Evolutionary conservation across 75 land plant genomes (phyloP).

Genomic region (Chamaecyparis obtusa): DNA sequence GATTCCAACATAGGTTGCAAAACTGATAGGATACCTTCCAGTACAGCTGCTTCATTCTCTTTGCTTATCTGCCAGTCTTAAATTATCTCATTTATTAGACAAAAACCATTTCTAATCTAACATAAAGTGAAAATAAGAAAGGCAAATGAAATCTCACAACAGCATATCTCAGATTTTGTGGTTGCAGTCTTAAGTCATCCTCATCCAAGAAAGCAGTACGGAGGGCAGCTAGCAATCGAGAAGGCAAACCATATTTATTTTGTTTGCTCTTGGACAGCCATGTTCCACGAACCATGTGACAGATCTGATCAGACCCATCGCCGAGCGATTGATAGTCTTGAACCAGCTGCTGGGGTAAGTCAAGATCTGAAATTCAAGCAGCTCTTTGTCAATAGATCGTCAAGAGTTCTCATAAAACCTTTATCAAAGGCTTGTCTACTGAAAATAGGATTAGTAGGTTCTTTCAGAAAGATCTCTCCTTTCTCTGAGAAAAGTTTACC

Average conservation of each 20-base stretch:
- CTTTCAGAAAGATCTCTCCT: neutral
- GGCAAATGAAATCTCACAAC: constrained; percentile 20
- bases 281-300: constrained; percentile 75
- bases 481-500: neutral
- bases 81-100: neutral
- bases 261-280: constrained; percentile 52
- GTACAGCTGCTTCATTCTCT: constrained; percentile 11
- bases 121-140: neutral
- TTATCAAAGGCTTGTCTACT: neutral
- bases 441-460: neutral
- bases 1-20: constrained; percentile 12
- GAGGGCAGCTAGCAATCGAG: constrained; percentile 48
- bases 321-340: neutral
- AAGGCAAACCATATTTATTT: constrained; percentile 52
- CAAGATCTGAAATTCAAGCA: constrained; percentile 49
- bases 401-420: neutral
- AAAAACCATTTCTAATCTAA: neutral
- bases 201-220: constrained; percentile 35
- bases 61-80: constrained; percentile 12
- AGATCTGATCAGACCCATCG: constrained; percentile 3
- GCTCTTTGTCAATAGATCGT: neutral
- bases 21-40: constrained; percentile 12
- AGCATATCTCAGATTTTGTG: constrained; percentile 12
- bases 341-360: constrained; percentile 22
- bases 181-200: constrained; percentile 7